phyloP scores from a whole-genome alignment of 2,329 filamentous ascomycete genomes.

The Venturia nashicola region DNA sequence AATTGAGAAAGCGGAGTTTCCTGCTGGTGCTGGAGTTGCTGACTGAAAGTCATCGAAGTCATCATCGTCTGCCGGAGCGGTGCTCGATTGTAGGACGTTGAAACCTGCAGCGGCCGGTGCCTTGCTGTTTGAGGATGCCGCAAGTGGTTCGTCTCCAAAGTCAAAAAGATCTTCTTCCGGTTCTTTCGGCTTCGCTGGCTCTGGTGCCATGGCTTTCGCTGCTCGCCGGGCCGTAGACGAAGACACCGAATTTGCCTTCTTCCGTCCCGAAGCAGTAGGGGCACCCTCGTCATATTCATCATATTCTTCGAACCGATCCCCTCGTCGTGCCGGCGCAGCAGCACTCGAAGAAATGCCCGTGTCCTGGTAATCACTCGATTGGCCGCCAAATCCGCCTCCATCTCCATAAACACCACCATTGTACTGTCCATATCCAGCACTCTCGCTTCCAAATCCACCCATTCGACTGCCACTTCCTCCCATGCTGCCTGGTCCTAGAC shows the following conservation, averaged over 20 bases:
- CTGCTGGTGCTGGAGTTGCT: slow-evolving; percentile 49
- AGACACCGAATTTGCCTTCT: slow-evolving; percentile 30
- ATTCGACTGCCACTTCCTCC: slow-evolving; percentile 63
- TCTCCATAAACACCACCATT: slow-evolving; percentile 82
- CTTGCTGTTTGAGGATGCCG: slow-evolving; percentile 32
- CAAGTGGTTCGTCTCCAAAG: slow-evolving; percentile 62
- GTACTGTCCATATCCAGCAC: slow-evolving; percentile 48
- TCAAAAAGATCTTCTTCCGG: slow-evolving; percentile 89
- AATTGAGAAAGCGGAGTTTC: slow-evolving; percentile 23
- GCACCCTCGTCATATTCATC: slow-evolving; percentile 84
- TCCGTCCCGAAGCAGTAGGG: slow-evolving; percentile 38
- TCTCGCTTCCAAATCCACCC: slow-evolving; percentile 82
- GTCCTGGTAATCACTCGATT: slow-evolving; percentile 32
- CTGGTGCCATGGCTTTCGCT: slow-evolving; percentile 40
- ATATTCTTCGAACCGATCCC: slow-evolving; percentile 87
- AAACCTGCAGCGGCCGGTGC: slow-evolving; percentile 30
- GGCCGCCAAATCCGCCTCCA: slow-evolving; percentile 82
- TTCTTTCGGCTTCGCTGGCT: slow-evolving; percentile 67
- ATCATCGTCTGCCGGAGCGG: slow-evolving; percentile 48
- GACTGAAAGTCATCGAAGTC: slow-evolving; percentile 98
- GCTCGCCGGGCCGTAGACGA: slow-evolving; percentile 14
- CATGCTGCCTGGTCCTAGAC: slow-evolving; percentile 34
- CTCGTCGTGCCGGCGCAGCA: slow-evolving; percentile 43
- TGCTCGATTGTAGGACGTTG: slow-evolving; percentile 29
- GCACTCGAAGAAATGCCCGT: slow-evolving; percentile 44